Evolutionary conservation across 2,329 filamentous ascomycete species (phyloP), one percentile per base, ranked within the genome.

Genomic region (Scorias spongiosa): DNA sequence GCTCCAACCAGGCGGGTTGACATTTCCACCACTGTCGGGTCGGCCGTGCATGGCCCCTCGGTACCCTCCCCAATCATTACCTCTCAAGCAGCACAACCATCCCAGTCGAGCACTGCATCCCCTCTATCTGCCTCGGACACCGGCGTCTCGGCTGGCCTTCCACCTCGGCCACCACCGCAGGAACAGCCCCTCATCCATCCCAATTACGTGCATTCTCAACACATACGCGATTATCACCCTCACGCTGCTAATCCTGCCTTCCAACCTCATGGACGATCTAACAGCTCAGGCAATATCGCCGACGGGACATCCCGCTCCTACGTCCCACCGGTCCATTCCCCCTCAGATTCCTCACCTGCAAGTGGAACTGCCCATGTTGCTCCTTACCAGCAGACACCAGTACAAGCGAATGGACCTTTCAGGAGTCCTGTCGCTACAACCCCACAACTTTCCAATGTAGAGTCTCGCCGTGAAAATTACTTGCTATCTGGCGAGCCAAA

Each of bases 151-250:
- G 60, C 60, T 44, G 60, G 64, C 39, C 66, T 71, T 7, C 68
- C 67, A 53, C 62, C 68, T 32, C 62, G 66, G 48, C 68, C 67
- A 38, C 68, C 67, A 46, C 63, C 67, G 32, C 68, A 70, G 57
- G 67, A 69, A 47, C 65, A 66, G 54, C 64, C 65, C 43, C 56
- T 63, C 46, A 69, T 67, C 41, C 63, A 70, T 49, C 60, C 66
- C 38, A 68, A 68, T 49, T 70, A 69, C 56, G 60, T 62, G 34
- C 65, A 66, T 41, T 64, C 62, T 46, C 64, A 67, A 54, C 66
- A 70, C 53, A 68, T 70, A 45, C 63, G 67, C 49, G 66, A 67
- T 34, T 71, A 67, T 50, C 68, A 71, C 51, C 68, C 68, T 15
- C 67, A 70, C 53, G 66, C 60, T 42, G 59, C 63, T 41, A 59